These are phyloP conservation scores for Metschnikowia rubicola DNA, from an alignment of 805 yeast genomes.

Conservation along the genomic window DNA sequence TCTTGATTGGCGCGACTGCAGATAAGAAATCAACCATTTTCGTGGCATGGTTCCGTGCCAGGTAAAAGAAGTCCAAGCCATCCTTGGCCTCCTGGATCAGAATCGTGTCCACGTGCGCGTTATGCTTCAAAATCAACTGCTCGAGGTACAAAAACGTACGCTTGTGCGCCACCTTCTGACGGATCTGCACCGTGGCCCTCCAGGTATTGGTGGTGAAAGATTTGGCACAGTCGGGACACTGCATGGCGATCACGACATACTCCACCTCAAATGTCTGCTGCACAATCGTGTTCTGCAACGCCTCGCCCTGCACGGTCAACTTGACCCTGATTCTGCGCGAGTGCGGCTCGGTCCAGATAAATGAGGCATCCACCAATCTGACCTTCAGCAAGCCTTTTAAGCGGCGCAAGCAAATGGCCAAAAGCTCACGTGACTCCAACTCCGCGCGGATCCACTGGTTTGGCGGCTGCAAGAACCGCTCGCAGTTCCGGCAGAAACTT, in stretches of 20 bases:
- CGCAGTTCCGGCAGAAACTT: slow-evolving; percentile 96
- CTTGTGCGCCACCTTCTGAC: slow-evolving; percentile 96
- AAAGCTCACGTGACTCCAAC: slow-evolving; percentile 85
- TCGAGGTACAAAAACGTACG: slow-evolving; percentile 94
- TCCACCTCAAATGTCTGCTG: slow-evolving; percentile 96
- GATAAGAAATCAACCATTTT: slow-evolving; percentile 89
- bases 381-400: slow-evolving; percentile 84
- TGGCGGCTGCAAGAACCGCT: slow-evolving; percentile 92
- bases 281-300: slow-evolving; percentile 83
- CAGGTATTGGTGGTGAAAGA: slow-evolving; percentile 95
- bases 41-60: slow-evolving; percentile 84
- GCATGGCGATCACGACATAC: slow-evolving; percentile 89
- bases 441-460: slow-evolving; percentile 88
- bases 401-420: slow-evolving; percentile 86
- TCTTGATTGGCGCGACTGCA: slow-evolving; percentile 80
- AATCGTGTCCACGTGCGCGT: slow-evolving; percentile 90
- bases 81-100: slow-evolving; percentile 90
- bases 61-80: slow-evolving; percentile 91
- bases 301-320: slow-evolving; percentile 95
- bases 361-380: slow-evolving; percentile 86
- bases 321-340: slow-evolving; percentile 90
- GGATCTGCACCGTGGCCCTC: slow-evolving; percentile 96
- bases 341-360: slow-evolving; percentile 99
- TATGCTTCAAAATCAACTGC: slow-evolving; percentile 88
- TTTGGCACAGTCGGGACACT: slow-evolving; percentile 98